Percentiles rank a stretch among this genome's conserved stretches.
These are phyloP conservation scores for Sarocladiaceae sp. DNA, from an alignment of 2,329 filamentous ascomycete species.

Conservation along the genomic window DNA sequence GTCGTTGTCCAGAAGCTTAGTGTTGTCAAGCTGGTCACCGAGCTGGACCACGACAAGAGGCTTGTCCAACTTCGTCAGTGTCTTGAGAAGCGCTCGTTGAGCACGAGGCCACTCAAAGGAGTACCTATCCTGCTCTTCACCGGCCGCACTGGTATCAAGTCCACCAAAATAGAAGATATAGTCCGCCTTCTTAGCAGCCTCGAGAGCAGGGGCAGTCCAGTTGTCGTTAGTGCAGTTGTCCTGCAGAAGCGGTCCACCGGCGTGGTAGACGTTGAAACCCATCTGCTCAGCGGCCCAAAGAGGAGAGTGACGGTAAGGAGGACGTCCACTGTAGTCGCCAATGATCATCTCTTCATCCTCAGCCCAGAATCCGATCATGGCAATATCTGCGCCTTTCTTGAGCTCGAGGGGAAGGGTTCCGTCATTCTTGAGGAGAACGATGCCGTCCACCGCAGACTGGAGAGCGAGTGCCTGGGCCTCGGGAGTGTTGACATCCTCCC, in stretches of 20 bases:
- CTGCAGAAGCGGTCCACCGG: slow-evolving; percentile 22
- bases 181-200: slow-evolving; percentile 39
- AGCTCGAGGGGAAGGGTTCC: slow-evolving; percentile 40
- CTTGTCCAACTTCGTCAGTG: slow-evolving; percentile 34
- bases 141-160: slow-evolving; percentile 47
- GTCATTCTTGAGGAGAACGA: slow-evolving; percentile 52
- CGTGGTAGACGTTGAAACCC: slow-evolving; percentile 29
- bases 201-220: slow-evolving; percentile 29
- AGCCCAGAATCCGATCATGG: slow-evolving; percentile 30
- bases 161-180: slow-evolving; percentile 52
- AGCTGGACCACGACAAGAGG: slow-evolving; percentile 48
- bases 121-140: slow-evolving; percentile 47
- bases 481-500: slow-evolving; percentile 51
- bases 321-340: slow-evolving; percentile 27
- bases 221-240: slow-evolving; percentile 22
- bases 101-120: slow-evolving; percentile 46
- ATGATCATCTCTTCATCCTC: slow-evolving; percentile 18
- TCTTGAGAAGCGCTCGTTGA: slow-evolving; percentile 46
- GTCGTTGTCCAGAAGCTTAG: slow-evolving; percentile 39
- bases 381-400: slow-evolving; percentile 14
- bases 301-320: slow-evolving; percentile 52
- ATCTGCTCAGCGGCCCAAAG: slow-evolving; percentile 27
- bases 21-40: slow-evolving; percentile 49
- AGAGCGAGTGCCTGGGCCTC: slow-evolving; percentile 51
- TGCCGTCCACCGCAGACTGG: slow-evolving; percentile 44